Percentiles rank a stretch among this genome's conserved stretches.
Evolutionary conservation across 2,329 filamentous ascomycete genomes (phyloP).

Genomic region (Bipolaris zeicola): DNA sequence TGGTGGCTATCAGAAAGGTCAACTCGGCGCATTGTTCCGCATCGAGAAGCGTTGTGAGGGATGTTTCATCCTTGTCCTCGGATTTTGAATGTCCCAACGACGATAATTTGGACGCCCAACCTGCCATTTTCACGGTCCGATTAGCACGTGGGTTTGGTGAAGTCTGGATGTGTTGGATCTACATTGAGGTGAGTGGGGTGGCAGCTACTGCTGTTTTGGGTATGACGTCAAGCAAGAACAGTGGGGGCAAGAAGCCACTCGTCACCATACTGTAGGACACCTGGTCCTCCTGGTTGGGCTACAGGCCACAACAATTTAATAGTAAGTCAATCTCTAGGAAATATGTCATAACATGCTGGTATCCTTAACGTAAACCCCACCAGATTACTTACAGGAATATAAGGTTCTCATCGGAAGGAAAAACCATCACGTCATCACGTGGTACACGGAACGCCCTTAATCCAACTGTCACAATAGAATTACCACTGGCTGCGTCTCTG

Average conservation of each 20-base stretch:
- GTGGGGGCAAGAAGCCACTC: conserved; percentile 14
- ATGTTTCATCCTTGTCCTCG: conserved; percentile 39
- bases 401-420: no score
- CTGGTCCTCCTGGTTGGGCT: no score
- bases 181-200: not conserved
- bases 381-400: no score
- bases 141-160: not conserved
- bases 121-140: conserved; percentile 25
- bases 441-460: no score
- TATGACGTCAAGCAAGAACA: conserved; percentile 26
- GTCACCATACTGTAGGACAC: no score
- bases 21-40: conserved; percentile 54
- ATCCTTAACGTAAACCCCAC: no score
- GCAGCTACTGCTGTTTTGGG: conserved; percentile 14
- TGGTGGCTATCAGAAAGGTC: conserved; percentile 55
- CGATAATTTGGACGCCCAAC: conserved; percentile 41
- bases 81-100: conserved; percentile 44
- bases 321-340: no score
- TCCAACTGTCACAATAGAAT: not conserved
- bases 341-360: no score
- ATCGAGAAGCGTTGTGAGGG: conserved; percentile 54
- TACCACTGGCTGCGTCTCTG: not conserved
- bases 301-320: no score
- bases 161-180: conserved; percentile 3
- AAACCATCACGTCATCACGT: no score